These are phyloP conservation scores for Thermothielavioides terrestris DNA, from an alignment of 495 filamentous ascomycete species.

Conservation along the genomic window DNA sequence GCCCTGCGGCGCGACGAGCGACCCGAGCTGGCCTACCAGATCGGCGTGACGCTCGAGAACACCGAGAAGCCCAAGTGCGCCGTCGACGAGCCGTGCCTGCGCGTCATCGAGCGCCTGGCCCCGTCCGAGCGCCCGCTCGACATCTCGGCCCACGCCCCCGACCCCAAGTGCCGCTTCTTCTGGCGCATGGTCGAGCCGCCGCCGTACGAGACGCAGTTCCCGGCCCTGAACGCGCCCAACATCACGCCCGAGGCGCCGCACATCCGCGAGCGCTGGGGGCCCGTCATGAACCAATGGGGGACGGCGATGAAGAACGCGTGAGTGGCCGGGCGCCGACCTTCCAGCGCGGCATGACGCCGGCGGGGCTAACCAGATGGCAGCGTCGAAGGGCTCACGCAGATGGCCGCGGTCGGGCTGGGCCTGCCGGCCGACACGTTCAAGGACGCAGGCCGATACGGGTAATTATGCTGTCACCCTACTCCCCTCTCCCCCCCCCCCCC, in stretches of 20 bases:
- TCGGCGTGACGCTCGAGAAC: slow-evolving; percentile 47
- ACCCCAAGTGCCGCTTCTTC: slow-evolving; percentile 46
- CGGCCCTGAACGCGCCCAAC: slow-evolving; percentile 37
- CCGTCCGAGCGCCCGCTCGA: slow-evolving; percentile 41
- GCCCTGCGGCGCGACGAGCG: slow-evolving; percentile 36
- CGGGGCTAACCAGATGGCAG: slow-evolving; percentile 12
- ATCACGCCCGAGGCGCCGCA: slow-evolving; percentile 33
- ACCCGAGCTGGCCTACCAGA: slow-evolving; percentile 42
- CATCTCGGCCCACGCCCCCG: slow-evolving; percentile 36
- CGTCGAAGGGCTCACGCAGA: slow-evolving; percentile 40
- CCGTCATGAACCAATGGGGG: slow-evolving; percentile 42
- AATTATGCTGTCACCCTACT: slow-evolving; percentile 9
- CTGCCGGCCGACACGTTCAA: slow-evolving; percentile 37
- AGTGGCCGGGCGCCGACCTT: slow-evolving; percentile 10
- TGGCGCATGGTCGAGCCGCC: slow-evolving; percentile 40
- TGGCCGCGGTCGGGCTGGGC: slow-evolving; percentile 41
- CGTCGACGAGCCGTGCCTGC: slow-evolving; percentile 43
- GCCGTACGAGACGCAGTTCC: slow-evolving; percentile 40
- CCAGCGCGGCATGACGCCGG: background rate
- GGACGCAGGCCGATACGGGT: slow-evolving; percentile 43
- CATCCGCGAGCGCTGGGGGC: slow-evolving; percentile 36
- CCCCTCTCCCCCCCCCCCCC: background rate
- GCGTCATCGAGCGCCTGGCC: slow-evolving; percentile 38
- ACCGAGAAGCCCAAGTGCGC: slow-evolving; percentile 49
- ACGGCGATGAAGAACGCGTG: slow-evolving; percentile 44